phyloP scores from a whole-genome alignment of 1,284 basidiomycete species.

The Puccinia triticina region DNA sequence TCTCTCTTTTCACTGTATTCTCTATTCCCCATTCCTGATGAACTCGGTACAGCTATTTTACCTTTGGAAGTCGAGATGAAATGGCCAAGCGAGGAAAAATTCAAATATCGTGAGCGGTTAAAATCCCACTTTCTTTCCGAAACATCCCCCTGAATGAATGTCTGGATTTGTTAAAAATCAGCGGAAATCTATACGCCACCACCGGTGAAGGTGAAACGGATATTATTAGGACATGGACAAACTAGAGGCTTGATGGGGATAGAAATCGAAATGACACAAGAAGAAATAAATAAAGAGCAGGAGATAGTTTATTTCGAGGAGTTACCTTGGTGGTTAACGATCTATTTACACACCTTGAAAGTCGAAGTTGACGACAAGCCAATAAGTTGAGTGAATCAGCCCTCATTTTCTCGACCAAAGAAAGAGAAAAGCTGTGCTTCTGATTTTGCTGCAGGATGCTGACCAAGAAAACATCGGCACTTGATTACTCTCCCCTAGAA shows the following conservation, averaged over 20 bases:
- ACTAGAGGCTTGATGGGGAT: slow-evolving; percentile 74
- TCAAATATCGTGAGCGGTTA: slow-evolving; percentile 60
- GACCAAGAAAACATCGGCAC: not conserved
- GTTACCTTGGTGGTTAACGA: slow-evolving; percentile 88
- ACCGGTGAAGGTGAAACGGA: slow-evolving; percentile 71
- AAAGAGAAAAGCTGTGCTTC: not conserved
- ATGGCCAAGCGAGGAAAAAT: slow-evolving; percentile 62
- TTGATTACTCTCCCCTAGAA: too few relatives aligned
- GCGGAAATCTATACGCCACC: slow-evolving; percentile 61
- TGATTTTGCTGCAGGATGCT: not conserved
- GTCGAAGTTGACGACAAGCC: slow-evolving; percentile 60
- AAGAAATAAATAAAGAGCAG: slow-evolving; percentile 60
- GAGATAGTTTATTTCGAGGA: slow-evolving; percentile 80
- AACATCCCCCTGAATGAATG: not conserved
- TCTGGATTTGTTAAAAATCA: slow-evolving; percentile 48
- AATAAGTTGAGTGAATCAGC: slow-evolving; percentile 51
- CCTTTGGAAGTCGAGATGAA: slow-evolving; percentile 57
- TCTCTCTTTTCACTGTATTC: slow-evolving; percentile 83
- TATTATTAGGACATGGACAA: slow-evolving; percentile 75
- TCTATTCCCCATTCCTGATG: slow-evolving; percentile 64
- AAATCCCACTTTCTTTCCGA: slow-evolving; percentile 41
- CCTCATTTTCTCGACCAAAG: not conserved
- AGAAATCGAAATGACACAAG: slow-evolving; percentile 70
- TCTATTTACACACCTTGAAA: slow-evolving; percentile 79
- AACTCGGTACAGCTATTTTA: slow-evolving; percentile 60